These are phyloP conservation scores for Penicillium hesseltinei DNA, from an alignment of 2,329 filamentous ascomycete species.

Conservation along the genomic window DNA sequence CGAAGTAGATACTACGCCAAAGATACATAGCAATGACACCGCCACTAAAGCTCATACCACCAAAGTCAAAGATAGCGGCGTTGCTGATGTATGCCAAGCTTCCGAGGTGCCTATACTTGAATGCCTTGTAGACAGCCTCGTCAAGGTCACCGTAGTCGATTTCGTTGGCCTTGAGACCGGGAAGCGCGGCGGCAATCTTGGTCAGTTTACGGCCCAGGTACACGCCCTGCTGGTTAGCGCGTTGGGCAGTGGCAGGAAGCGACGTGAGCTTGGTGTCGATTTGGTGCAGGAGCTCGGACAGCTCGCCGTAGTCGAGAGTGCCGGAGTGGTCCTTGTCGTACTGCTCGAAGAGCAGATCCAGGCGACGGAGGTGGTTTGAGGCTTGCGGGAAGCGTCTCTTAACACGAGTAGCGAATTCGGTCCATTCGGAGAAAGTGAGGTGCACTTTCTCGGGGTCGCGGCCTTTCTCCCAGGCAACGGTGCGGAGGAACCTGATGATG, in stretches of 20 bases:
- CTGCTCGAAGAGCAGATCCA: constrained; percentile 85
- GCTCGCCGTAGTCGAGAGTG: constrained; percentile 89
- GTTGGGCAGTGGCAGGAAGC: constrained; percentile 90
- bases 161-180: constrained; percentile 74
- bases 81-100: constrained; percentile 95
- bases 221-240: constrained; percentile 90
- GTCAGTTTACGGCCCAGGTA: constrained; percentile 95
- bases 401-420: constrained; percentile 76
- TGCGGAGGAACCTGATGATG: constrained; percentile 84
- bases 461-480: constrained; percentile 85
- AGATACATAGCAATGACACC: constrained; percentile 92
- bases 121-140: constrained; percentile 87
- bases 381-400: constrained; percentile 90
- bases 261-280: constrained; percentile 95
- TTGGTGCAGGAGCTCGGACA: constrained; percentile 81
- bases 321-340: constrained; percentile 94
- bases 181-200: constrained; percentile 74
- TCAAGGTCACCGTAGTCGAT: constrained; percentile 87
- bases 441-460: constrained; percentile 85
- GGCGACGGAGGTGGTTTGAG: constrained; percentile 75
- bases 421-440: constrained; percentile 85
- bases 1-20: constrained; percentile 96
- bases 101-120: constrained; percentile 89
- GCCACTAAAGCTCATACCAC: constrained; percentile 73
- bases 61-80: constrained; percentile 88